Evolutionary conservation across 345 rosid genomes (phyloP), one percentile per base, ranked within the genome.

Genomic region (Cardamine chenopodiifolia): DNA sequence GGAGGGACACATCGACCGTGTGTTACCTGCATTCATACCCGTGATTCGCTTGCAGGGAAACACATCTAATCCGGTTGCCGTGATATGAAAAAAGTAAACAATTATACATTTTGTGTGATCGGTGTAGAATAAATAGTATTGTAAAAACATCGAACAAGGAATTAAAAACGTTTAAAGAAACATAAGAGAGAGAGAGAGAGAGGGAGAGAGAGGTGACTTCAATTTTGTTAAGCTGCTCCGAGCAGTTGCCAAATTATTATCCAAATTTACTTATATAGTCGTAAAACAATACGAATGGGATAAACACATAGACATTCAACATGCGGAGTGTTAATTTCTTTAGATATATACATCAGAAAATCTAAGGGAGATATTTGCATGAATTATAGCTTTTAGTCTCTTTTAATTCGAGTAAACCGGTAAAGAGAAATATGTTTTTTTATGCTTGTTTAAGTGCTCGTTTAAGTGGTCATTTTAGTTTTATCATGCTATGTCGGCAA

Each of bases 1-100:
- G 2, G 14, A 62, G 25, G 23, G 49, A 73, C 71, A 73, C 71
- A 65, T 73, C 37, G 71, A 73, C 74, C 57, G 28, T 68, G 40
- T 75, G 62, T 52, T 75, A 31, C 79, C 55, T 75, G 72, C 66
- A 57, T 75, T 18, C 48, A 35, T 74, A 58, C 25, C 13, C 40
- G 60, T 74, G 39, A 54, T 57, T 55, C 15, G 5, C 26, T 53
- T 53, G n/a, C 34, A 42, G 54, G 19, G 50, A 25, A 53, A 29
- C 23, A 14, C 10, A 34, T 29, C 3, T 22, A n/a, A 37, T 50
- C 12, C 13, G 49, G 17, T 8, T 62, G 29, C 19, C 22, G 4
- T 62, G 23, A 53, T 37, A n/a, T 7, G 14, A 59, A 39, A 53
- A 13, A 35, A 23, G 13, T 35, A 61, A 70, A 58, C 12, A 48